phyloP scores from a whole-genome alignment of 805 yeast genomes.

The Ogataea henricii region DNA sequence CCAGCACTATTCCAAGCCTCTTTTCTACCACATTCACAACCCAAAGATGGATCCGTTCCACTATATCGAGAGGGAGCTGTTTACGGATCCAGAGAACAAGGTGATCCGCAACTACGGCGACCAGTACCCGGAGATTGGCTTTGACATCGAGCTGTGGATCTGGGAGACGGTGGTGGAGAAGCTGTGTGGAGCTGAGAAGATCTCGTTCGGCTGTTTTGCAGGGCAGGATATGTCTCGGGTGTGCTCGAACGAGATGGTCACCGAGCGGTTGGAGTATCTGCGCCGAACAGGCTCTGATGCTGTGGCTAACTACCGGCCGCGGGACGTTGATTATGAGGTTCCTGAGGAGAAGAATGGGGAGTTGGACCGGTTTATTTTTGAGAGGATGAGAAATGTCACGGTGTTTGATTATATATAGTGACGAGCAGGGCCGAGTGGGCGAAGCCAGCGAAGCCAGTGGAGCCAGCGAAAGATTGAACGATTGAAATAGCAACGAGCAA shows the following conservation, averaged over 20 bases:
- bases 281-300: conserved; percentile 18
- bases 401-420: not conserved
- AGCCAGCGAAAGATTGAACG: no score
- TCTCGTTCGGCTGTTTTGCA: conserved; percentile 24
- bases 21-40: conserved; percentile 44
- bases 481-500: no score
- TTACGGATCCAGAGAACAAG: conserved; percentile 17
- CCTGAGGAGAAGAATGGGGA: conserved; percentile 7
- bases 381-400: conserved; percentile 3
- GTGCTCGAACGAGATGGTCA: conserved; percentile 24
- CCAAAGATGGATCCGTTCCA: conserved; percentile 52
- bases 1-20: conserved; percentile 17
- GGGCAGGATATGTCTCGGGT: conserved; percentile 19
- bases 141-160: conserved; percentile 28
- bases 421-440: not conserved
- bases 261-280: conserved; percentile 30
- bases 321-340: not conserved
- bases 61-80: conserved; percentile 18
- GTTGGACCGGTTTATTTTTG: conserved; percentile 15
- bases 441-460: no score
- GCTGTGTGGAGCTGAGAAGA: conserved; percentile 23
- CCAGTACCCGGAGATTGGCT: conserved; percentile 17
- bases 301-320: conserved; percentile 5
- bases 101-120: conserved; percentile 25
- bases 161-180: conserved; percentile 27